Conservation (phyloP, 345 rosid genomes). For the Firmiana major region DNA sequence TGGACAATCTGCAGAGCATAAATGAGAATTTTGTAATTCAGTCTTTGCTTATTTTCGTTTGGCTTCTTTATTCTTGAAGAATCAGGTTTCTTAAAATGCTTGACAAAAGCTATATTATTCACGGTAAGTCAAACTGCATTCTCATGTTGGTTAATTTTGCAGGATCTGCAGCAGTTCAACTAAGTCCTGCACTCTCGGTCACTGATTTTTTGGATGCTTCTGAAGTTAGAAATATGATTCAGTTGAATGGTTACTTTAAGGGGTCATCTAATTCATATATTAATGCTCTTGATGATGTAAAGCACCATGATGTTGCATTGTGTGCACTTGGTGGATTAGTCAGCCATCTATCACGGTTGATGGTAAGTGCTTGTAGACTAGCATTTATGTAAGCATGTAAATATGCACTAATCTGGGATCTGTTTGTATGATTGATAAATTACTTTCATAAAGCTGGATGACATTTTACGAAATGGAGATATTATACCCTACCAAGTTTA, state of each 20-base stretch:
- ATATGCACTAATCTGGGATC: background rate
- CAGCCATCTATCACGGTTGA: constrained; percentile 74
- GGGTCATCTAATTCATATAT: constrained; percentile 53
- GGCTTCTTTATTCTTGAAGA: background rate
- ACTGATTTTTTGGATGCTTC: constrained; percentile 53
- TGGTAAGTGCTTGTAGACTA: constrained; percentile 45
- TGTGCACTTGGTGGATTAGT: constrained; percentile 80
- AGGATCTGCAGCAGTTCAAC: constrained; percentile 61
- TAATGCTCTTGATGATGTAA: constrained; percentile 42
- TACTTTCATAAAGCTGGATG: constrained; percentile 54
- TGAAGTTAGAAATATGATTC: constrained; percentile 63
- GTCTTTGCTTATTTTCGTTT: constrained; percentile 1
- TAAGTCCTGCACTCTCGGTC: constrained; percentile 48
- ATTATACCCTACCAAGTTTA: constrained; percentile 78
- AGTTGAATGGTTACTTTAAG: constrained; percentile 61
- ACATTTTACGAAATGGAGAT: constrained; percentile 70
- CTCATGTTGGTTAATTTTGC: constrained; percentile 9
- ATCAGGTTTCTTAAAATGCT: background rate
- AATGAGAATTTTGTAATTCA: background rate
- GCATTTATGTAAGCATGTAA: background rate
- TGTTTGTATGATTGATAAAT: constrained; percentile 14
- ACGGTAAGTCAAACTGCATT: background rate
- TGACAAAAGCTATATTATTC: background rate
- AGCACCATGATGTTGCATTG: constrained; percentile 46
- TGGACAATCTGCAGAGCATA: background rate